These are phyloP conservation scores for Camelina hispida DNA, from an alignment of 345 rosid species.

Conservation along the genomic window DNA sequence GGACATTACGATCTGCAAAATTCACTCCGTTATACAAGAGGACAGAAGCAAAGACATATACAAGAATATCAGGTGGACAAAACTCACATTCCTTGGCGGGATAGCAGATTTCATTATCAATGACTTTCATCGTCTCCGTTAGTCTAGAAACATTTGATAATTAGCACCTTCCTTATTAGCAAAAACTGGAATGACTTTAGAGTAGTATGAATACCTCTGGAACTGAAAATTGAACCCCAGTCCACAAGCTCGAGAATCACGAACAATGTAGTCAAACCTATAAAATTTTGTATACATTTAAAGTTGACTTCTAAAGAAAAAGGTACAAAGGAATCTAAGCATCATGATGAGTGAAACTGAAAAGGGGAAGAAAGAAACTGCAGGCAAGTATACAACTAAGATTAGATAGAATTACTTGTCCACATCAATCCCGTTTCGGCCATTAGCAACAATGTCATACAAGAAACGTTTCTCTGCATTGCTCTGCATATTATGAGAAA, in stretches of 20 bases:
- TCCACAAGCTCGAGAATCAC: slow-evolving; percentile 94
- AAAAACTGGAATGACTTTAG: slow-evolving; percentile 18
- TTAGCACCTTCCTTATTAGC: slow-evolving; percentile 28
- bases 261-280: slow-evolving; percentile 95
- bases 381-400: slow-evolving; percentile 30
- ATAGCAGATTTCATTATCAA: slow-evolving; percentile 92
- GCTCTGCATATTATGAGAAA: slow-evolving; percentile 47
- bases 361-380: slow-evolving; percentile 18
- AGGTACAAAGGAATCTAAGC: background rate
- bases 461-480: slow-evolving; percentile 71
- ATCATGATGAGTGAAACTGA: slow-evolving; percentile 15
- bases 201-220: slow-evolving; percentile 60
- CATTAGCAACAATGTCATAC: slow-evolving; percentile 98
- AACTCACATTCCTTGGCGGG: slow-evolving; percentile 94
- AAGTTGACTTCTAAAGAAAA: slow-evolving; percentile 2
- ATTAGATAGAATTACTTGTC: slow-evolving; percentile 64
- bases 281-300: slow-evolving; percentile 9
- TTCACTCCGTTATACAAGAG: slow-evolving; percentile 30
- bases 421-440: slow-evolving; percentile 95
- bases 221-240: slow-evolving; percentile 85
- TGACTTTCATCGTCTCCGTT: slow-evolving; percentile 86
- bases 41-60: slow-evolving; percentile 11
- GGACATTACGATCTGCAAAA: slow-evolving; percentile 73
- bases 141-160: slow-evolving; percentile 57
- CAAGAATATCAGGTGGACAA: slow-evolving; percentile 28